These are phyloP conservation scores for Suillus hirtellus DNA, from an alignment of 768 basidiomycete species.

Conservation along the genomic window DNA sequence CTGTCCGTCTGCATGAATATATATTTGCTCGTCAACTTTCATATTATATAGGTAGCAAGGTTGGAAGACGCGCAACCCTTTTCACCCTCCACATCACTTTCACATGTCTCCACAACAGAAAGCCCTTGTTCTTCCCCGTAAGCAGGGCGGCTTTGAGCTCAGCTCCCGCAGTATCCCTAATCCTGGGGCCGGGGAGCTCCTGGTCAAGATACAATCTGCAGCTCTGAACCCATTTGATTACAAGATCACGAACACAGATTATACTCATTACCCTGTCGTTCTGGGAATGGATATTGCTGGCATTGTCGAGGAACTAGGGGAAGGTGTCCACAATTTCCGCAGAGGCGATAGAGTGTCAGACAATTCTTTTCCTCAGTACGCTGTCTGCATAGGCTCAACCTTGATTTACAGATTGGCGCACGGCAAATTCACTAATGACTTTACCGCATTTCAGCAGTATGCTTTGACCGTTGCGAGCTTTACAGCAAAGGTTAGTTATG, in stretches of 20 bases:
- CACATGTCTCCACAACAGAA: slow-evolving; percentile 33
- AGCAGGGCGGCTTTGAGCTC: slow-evolving; percentile 33
- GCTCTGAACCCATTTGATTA: slow-evolving; percentile 52
- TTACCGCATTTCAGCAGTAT: slow-evolving; percentile 42
- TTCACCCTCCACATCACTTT: background rate
- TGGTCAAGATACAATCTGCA: slow-evolving; percentile 40
- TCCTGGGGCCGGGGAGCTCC: slow-evolving; percentile 40
- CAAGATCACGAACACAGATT: slow-evolving; percentile 34
- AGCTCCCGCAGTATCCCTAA: slow-evolving; percentile 27
- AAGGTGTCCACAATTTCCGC: slow-evolving; percentile 34
- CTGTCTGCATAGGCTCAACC: slow-evolving; percentile 21
- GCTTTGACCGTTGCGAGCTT: slow-evolving; percentile 32
- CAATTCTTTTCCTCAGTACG: background rate
- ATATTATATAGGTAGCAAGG: background rate
- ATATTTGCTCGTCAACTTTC: background rate
- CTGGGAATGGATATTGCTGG: slow-evolving; percentile 40
- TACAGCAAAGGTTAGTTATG: slow-evolving; percentile 37
- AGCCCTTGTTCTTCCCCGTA: slow-evolving; percentile 25
- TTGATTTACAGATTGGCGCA: slow-evolving; percentile 31
- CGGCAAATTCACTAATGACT: slow-evolving; percentile 29
- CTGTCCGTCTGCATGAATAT: background rate
- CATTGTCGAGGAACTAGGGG: slow-evolving; percentile 40
- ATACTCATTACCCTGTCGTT: slow-evolving; percentile 36
- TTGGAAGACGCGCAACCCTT: background rate
- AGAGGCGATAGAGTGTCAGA: slow-evolving; percentile 45